phyloP scores from a whole-genome alignment of 192 early-diverging fungal species.

The Chytriomyces sp. region DNA sequence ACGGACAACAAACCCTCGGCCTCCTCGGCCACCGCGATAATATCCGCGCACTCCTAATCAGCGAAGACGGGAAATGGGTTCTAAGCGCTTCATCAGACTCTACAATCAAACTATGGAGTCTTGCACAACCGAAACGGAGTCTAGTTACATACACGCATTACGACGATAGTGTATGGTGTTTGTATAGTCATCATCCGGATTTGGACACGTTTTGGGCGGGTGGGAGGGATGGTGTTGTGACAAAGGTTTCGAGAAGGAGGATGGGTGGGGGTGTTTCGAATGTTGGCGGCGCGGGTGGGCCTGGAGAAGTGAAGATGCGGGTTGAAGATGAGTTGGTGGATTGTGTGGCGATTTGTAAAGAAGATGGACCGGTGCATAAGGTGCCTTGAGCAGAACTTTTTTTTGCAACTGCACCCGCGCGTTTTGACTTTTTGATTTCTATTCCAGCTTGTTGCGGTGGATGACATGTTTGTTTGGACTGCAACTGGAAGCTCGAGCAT shows the following conservation, averaged over 20 bases:
- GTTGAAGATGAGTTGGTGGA: constrained; percentile 61
- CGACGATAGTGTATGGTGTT: constrained; percentile 87
- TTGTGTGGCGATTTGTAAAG: constrained; percentile 87
- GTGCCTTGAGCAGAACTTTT: constrained; percentile 24
- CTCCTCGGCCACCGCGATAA: constrained; percentile 96
- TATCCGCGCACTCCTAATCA: constrained; percentile 85
- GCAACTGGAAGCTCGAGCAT: constrained; percentile 83
- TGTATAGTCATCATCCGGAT: constrained; percentile 83
- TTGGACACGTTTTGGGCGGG: constrained; percentile 93
- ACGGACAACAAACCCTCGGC: constrained; percentile 70
- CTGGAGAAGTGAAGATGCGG: constrained; percentile 45
- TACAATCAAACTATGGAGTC: constrained; percentile 97
- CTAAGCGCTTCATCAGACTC: constrained; percentile 92
- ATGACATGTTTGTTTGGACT: constrained; percentile 90
- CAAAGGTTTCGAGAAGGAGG: constrained; percentile 68
- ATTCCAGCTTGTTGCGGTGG: constrained; percentile 75
- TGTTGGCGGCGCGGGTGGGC: neutral
- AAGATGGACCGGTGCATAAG: constrained; percentile 80
- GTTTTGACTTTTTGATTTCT: neutral
- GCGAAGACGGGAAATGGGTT: constrained; percentile 85
- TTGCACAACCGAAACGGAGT: constrained; percentile 80
- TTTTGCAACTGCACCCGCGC: no score
- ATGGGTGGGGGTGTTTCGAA: constrained; percentile 31
- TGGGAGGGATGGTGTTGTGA: constrained; percentile 87
- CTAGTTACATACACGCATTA: constrained; percentile 88